Evolutionary conservation across 768 basidiomycete genomes (phyloP), one percentile per base, ranked within the genome.

Genomic region (Xerocomellus dryophilus): DNA sequence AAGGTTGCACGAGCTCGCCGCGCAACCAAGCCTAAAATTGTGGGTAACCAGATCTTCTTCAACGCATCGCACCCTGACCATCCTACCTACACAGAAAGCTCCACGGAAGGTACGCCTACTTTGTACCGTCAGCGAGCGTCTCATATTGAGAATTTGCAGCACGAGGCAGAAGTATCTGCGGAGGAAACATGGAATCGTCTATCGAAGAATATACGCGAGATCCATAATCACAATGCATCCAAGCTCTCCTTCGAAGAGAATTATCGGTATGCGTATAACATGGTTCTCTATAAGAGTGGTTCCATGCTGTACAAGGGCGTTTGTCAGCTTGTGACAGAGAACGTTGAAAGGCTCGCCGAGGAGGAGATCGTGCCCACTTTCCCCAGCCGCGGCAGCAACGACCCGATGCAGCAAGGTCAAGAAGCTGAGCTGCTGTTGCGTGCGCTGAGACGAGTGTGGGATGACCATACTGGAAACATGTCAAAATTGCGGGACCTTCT

Each of bases 211-310:
- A 95, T 99, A 61, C 80, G 84, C 53, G 93, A 96, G 77, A 98
- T 99, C 47, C 93, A 96, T 69, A 88, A 91, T 61, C 92, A 96
- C 71, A 93, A 96, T 70, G 92, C 93, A 4, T 82, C 84, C 45
- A 86, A 85, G 62, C 81, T 99, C 32, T 90, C 88, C 20, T 95
- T 88, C 61, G 92, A 98, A 69, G 94, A 95, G 73, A 91, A 93
- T 60, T 93, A 97, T 69, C 82, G 96, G 40, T 93, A 89, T 68
- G 93, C 88, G 18, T 97, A 97, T 73, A 93, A 94, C 67, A 85
- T 98, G 81, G 94, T 97, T 5, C 80, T 97, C 5, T 81, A 86
- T 65, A 91, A 90, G 68, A 81, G 87, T 49, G 93, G 93, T 3
- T 85, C 87, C 53, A 82, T 80, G 73, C 77, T 99, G 21, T 98